A percentile compares a stretch with the other conserved stretches of the same genome.
phyloP scores from a whole-genome alignment of 495 filamentous ascomycete genomes.

The Immersiella caudata region DNA sequence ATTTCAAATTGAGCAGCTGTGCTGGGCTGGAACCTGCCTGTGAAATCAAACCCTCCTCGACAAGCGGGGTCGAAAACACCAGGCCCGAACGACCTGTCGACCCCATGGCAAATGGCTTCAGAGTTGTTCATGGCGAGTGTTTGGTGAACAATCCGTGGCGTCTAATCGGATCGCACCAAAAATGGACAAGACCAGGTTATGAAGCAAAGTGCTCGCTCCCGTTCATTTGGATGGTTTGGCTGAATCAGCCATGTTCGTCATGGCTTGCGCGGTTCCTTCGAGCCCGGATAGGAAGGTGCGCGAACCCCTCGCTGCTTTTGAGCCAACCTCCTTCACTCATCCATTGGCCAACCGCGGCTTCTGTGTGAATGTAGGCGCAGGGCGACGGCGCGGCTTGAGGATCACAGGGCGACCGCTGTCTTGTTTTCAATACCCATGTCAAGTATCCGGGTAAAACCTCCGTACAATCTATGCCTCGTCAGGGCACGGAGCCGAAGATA shows the following conservation, averaged over 20 bases:
- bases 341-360: not conserved
- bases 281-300: too few relatives aligned
- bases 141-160: too few relatives aligned
- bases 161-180: too few relatives aligned
- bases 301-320: not conserved
- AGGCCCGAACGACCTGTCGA: slow-evolving; percentile 1
- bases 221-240: not conserved
- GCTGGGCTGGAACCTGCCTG: not conserved
- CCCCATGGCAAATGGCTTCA: not conserved
- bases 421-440: too few relatives aligned
- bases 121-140: slow-evolving; percentile 3
- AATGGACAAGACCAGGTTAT: too few relatives aligned
- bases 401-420: too few relatives aligned
- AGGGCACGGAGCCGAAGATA: not conserved
- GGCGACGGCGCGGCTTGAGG: too few relatives aligned
- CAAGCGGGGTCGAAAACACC: not conserved
- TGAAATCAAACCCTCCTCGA: slow-evolving; percentile 10
- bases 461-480: not conserved
- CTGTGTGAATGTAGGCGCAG: not conserved
- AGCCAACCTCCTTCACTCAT: not conserved
- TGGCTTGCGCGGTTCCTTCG: not conserved
- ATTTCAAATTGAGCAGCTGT: not conserved
- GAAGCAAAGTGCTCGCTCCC: too few relatives aligned
- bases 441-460: too few relatives aligned
- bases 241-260: not conserved